Evolutionary conservation across 306 rosid species (phyloP).

Genomic region (Potentilla sterilis): DNA sequence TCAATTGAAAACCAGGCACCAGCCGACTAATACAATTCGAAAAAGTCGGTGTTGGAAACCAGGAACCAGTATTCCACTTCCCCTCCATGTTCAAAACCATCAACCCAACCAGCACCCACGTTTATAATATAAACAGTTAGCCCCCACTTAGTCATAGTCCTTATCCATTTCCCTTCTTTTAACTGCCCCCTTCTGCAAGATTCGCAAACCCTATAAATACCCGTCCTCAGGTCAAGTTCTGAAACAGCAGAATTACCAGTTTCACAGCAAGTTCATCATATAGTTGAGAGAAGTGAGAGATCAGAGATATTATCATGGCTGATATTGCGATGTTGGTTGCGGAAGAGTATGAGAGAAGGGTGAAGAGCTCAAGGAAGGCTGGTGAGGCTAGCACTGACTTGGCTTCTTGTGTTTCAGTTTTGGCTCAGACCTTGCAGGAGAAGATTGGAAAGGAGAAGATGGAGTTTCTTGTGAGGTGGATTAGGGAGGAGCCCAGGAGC

Average conservation of each 20-base stretch:
- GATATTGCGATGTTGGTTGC: constrained; percentile 87
- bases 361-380: constrained; percentile 29
- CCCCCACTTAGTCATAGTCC: not conserved
- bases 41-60: not conserved
- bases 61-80: not conserved
- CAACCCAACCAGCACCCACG: not conserved
- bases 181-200: not conserved
- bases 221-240: not conserved
- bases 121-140: not conserved
- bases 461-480: constrained; percentile 26
- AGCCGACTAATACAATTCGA: not conserved
- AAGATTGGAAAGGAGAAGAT: constrained; percentile 22
- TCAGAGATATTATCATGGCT: constrained; percentile 40
- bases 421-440: constrained; percentile 36
- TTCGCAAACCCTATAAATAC: not conserved
- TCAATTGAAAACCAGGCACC: not conserved
- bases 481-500: constrained; percentile 57
- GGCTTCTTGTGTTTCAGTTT: constrained; percentile 34
- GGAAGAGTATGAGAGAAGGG: constrained; percentile 80
- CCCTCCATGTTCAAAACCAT: constrained; percentile 5
- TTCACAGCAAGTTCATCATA: not conserved
- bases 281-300: not conserved
- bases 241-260: not conserved
- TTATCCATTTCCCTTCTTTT: not conserved
- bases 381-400: constrained; percentile 9